A percentile compares a stretch with the other conserved stretches of the same genome.
These are phyloP conservation scores for Candida montana DNA, from an alignment of 805 yeast genomes.

Conservation along the genomic window DNA sequence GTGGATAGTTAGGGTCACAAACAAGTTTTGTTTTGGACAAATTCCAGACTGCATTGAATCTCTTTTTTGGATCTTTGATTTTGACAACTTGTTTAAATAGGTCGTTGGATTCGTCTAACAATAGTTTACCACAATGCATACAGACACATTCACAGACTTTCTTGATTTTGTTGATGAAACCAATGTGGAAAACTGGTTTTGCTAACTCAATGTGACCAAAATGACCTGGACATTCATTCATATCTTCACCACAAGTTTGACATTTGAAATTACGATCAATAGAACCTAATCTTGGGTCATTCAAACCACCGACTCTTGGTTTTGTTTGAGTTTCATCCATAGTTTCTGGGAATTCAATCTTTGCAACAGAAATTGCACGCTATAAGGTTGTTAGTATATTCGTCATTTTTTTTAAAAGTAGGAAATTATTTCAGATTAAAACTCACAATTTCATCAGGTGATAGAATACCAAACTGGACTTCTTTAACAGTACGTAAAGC, in stretches of 20 bases:
- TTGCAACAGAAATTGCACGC: slow-evolving; percentile 96
- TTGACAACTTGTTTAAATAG: slow-evolving; percentile 81
- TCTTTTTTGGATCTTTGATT: slow-evolving; percentile 89
- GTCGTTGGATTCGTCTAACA: slow-evolving; percentile 69
- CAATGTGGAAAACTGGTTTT: slow-evolving; percentile 97
- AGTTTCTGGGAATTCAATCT: slow-evolving; percentile 98
- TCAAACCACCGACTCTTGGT: slow-evolving; percentile 94
- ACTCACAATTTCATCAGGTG: slow-evolving; percentile 86
- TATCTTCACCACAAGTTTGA: slow-evolving; percentile 98
- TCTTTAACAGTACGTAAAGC: slow-evolving; percentile 96
- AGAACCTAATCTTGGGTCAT: slow-evolving; percentile 95
- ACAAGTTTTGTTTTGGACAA: slow-evolving; percentile 87
- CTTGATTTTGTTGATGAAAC: slow-evolving; percentile 88
- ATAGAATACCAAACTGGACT: slow-evolving; percentile 95
- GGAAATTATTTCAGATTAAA: slow-evolving; percentile 13
- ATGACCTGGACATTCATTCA: slow-evolving; percentile 99
- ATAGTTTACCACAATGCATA: slow-evolving; percentile 96
- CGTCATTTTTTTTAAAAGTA: too few species aligned
- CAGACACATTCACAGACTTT: slow-evolving; percentile 95
- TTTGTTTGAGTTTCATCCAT: slow-evolving; percentile 96
- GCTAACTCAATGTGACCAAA: slow-evolving; percentile 98
- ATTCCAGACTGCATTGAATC: slow-evolving; percentile 96
- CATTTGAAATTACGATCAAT: slow-evolving; percentile 96
- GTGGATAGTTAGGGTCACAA: slow-evolving; percentile 82
- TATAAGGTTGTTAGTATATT: slow-evolving; percentile 20